A percentile compares a stretch with the other conserved stretches of the same genome.
These are phyloP conservation scores for Phoma sp. DNA, from an alignment of 2,329 filamentous ascomycete species.

Conservation along the genomic window DNA sequence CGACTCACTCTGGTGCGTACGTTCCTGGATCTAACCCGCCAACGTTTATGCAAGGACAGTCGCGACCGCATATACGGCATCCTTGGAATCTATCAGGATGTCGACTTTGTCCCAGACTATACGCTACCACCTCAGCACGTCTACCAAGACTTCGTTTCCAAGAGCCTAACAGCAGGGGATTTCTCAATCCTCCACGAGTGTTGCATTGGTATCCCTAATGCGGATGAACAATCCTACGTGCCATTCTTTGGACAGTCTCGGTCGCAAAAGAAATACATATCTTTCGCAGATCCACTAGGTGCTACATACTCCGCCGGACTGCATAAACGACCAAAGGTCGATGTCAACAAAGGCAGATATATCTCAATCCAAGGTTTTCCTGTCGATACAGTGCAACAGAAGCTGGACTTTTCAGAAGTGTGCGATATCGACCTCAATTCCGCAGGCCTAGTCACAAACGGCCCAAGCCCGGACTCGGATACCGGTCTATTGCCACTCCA, in stretches of 20 bases:
- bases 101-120: constrained; percentile 4
- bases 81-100: constrained; percentile 5
- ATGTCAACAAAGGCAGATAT: not conserved
- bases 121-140: not conserved
- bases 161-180: constrained; percentile 8
- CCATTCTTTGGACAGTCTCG: constrained; percentile 14
- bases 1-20: constrained; percentile 5
- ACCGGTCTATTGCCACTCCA: constrained; percentile 1
- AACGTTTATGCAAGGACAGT: constrained; percentile 11
- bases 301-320: constrained; percentile 10
- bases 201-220: constrained; percentile 10
- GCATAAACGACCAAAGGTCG: not conserved
- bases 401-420: constrained; percentile 7
- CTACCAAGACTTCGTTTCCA: constrained; percentile 11
- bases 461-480: not conserved
- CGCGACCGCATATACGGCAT: constrained; percentile 17
- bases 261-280: not conserved
- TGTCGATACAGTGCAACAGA: constrained; percentile 6
- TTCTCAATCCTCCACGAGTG: constrained; percentile 16
- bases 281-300: not conserved
- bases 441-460: not conserved
- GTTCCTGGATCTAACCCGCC: constrained; percentile 12
- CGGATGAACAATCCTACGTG: constrained; percentile 10
- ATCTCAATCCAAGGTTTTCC: constrained; percentile 4
- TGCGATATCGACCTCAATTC: not conserved